Base-by-base conservation (phyloP, 768 basidiomycete species). In the Russula abietina region DNA sequence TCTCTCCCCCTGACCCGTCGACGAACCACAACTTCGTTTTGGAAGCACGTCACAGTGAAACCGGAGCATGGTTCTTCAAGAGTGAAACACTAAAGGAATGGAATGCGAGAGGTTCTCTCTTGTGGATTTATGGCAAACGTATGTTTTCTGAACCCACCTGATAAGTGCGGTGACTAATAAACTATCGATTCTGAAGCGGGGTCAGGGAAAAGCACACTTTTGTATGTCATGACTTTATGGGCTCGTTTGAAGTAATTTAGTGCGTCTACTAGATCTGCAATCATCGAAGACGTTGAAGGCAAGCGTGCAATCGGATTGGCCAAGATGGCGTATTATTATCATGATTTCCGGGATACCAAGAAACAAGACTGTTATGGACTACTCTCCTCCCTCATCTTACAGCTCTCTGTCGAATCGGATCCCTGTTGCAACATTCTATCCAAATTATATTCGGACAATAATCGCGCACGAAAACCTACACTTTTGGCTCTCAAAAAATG, bases 61-160 rank as follows among this genome's bases (percentile, higher is more conserved):
- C 55, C 0, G 55, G 28, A 45, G 16, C 4, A 3, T 56, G 41
- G 55, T 56, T 56, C 41, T 45, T 56, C 32, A n/a, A 30, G 6
- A 45, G 55, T 3, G 10, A 38, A 8, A 5, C 17, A 10, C 28
- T 61, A 4, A 26, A n/a, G 2, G 38, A 41, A 39, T 61, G 61
- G 61, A 61, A 57, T 6, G 1, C 55, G n/a, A 45, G 9, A 3
- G 55, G 39, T 2, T 50, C n/a, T 2, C 26, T 63, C 4, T 43
- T 59, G 11, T 63, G 62, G 62, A 49, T 63, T 1, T 57, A 59
- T 7, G 62, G 62, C 3, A 63, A 59, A 22, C 56, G 57, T 63
- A 50, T 26, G 58, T 16, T 49, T 45, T 17, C 5, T 2, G 1
- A 14, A 7, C 26, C 7, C 1, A n/a, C n/a, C 26, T 10, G 7